A percentile compares a stretch with the other conserved stretches of the same genome.
phyloP scores from a whole-genome alignment of 202 grass and related monocot genomes.

The Digitaria exilis region DNA sequence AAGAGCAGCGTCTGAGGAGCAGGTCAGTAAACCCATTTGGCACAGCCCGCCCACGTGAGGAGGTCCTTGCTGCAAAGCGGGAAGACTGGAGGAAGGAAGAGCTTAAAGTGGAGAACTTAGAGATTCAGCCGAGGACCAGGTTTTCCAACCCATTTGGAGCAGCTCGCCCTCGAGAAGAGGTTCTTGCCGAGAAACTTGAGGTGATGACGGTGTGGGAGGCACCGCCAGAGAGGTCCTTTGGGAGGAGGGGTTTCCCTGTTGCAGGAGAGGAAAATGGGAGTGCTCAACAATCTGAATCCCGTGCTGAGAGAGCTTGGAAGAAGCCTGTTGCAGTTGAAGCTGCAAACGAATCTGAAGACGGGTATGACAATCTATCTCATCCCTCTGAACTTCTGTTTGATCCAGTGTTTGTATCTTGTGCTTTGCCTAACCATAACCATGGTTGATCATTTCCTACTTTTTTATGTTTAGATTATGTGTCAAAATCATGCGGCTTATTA shows the following conservation, averaged over 20 bases:
- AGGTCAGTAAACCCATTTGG: slow-evolving; percentile 44
- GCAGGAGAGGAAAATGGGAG: slow-evolving; percentile 40
- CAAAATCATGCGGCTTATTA: background rate
- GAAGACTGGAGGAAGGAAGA: slow-evolving; percentile 43
- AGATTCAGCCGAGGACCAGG: slow-evolving; percentile 29
- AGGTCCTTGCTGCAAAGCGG: slow-evolving; percentile 62
- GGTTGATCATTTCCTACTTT: background rate
- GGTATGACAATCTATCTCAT: slow-evolving; percentile 35
- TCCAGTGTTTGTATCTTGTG: background rate
- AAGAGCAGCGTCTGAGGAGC: slow-evolving; percentile 1
- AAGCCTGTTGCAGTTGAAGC: slow-evolving; percentile 51
- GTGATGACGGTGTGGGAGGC: slow-evolving; percentile 56
- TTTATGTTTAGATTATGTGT: background rate
- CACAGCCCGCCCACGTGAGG: slow-evolving; percentile 63
- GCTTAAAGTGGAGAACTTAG: slow-evolving; percentile 19
- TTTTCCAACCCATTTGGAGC: slow-evolving; percentile 47
- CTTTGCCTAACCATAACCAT: background rate
- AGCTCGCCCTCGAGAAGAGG: slow-evolving; percentile 74
- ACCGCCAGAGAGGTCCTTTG: slow-evolving; percentile 42
- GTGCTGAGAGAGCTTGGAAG: slow-evolving; percentile 53
- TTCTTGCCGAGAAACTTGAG: slow-evolving; percentile 78
- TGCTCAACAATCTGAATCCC: slow-evolving; percentile 31
- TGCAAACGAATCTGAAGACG: slow-evolving; percentile 35
- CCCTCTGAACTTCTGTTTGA: slow-evolving; percentile 23
- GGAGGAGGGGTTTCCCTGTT: slow-evolving; percentile 44